Conservation (phyloP, 1,284 basidiomycete species). For the Cryptococcus hybrid region DNA sequence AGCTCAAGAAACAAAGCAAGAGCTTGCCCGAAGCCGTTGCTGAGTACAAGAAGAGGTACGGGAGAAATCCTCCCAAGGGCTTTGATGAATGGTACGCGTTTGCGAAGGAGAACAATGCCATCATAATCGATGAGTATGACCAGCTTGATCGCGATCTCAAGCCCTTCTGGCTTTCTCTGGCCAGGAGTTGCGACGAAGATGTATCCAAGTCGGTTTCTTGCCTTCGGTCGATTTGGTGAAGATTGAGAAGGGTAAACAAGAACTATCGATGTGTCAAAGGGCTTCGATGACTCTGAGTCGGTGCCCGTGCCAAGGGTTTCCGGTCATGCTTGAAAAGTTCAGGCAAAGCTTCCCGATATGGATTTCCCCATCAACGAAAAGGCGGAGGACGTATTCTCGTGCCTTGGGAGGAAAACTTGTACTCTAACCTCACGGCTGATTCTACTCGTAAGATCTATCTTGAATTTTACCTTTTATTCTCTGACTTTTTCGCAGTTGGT, state of each 20-base stretch:
- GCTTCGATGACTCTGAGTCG: slow-evolving; percentile 65
- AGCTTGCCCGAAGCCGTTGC: slow-evolving; percentile 68
- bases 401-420: slow-evolving; percentile 74
- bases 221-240: slow-evolving; percentile 82
- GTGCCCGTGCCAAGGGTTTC: slow-evolving; percentile 74
- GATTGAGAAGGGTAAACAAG: slow-evolving; percentile 63
- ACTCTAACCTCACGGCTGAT: slow-evolving; percentile 64
- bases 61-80: slow-evolving; percentile 74
- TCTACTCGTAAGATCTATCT: slow-evolving; percentile 41
- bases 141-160: slow-evolving; percentile 71
- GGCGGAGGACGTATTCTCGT: slow-evolving; percentile 85
- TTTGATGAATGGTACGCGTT: slow-evolving; percentile 90
- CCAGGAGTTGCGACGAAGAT: slow-evolving; percentile 68
- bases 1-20: slow-evolving; percentile 70
- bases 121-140: slow-evolving; percentile 90
- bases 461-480: neutral
- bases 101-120: slow-evolving; percentile 66
- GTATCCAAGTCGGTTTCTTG: slow-evolving; percentile 69
- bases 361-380: slow-evolving; percentile 88
- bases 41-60: slow-evolving; percentile 76
- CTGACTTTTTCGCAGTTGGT: slow-evolving; percentile 52
- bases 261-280: slow-evolving; percentile 63
- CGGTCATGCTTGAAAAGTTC: slow-evolving; percentile 72
- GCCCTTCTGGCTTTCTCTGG: slow-evolving; percentile 74
- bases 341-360: slow-evolving; percentile 76